Conservation (phyloP, 495 filamentous ascomycete genomes). For the Chaetomium tenue region DNA sequence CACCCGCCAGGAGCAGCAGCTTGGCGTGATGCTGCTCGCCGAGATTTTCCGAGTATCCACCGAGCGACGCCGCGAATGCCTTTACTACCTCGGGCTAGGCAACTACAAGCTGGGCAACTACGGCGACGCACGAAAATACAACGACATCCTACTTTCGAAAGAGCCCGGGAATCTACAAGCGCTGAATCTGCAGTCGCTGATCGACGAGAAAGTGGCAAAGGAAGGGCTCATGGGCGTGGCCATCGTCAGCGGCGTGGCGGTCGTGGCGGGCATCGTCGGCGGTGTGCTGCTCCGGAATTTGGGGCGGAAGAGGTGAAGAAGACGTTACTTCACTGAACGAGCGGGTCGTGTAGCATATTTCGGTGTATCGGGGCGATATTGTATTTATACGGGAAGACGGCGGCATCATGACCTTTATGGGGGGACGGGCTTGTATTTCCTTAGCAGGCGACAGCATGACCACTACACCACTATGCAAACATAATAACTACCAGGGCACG, state of each 20-base stretch:
- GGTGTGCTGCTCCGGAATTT: constrained; percentile 70
- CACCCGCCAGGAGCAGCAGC: constrained; percentile 80
- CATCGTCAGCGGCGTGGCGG: constrained; percentile 91
- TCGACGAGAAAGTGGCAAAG: constrained; percentile 93
- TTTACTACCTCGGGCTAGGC: constrained; percentile 94
- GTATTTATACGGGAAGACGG: constrained; percentile 13
- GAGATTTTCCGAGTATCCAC: constrained; percentile 93
- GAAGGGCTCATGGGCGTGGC: constrained; percentile 93
- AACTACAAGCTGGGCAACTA: constrained; percentile 99
- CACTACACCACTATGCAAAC: constrained; percentile 16
- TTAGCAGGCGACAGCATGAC: constrained; percentile 1
- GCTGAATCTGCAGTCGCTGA: constrained; percentile 73
- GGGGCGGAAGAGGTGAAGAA: constrained; percentile 38
- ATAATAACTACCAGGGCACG: neutral
- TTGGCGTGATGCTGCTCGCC: constrained; percentile 88
- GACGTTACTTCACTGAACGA: neutral
- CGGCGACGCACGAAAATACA: constrained; percentile 88
- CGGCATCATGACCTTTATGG: constrained; percentile 1
- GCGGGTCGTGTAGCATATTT: constrained; percentile 6
- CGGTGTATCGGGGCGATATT: constrained; percentile 8
- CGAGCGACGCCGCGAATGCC: constrained; percentile 91
- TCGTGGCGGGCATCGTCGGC: constrained; percentile 90
- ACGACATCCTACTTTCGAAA: constrained; percentile 83
- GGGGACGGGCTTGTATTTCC: neutral
- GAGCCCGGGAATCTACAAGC: constrained; percentile 91